Evolutionary conservation across 1,284 basidiomycete genomes (phyloP), one percentile per base, ranked within the genome.

Genomic region (Trichosporon inkin): DNA sequence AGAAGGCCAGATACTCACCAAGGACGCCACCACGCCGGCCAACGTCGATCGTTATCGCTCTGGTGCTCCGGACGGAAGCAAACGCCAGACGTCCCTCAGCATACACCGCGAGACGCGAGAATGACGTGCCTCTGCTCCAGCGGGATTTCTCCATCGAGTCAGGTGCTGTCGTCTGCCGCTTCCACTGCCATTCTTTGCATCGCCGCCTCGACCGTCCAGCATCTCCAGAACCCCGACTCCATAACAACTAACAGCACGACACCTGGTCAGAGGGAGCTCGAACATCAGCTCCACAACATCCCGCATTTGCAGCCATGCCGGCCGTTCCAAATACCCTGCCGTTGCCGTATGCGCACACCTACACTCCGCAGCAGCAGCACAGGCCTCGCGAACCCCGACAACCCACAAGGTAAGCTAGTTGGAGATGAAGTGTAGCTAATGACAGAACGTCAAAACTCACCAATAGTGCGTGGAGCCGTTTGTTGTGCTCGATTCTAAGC

Each of bases 361-460:
- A 61, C 37, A 17, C 34, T 14, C 55, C 60, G 14, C 44, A 53
- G 17, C 55, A 53, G 49, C 71, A 60, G n/a, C 55, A 53, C 44
- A 70, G 59, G n/a, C 69, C 65, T 60, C 68, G 72, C 53, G 76
- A 78, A 58, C 70, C 70, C 32, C 64, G 77, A 53, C 76, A 77
- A 63, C 75, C 76, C 19, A 77, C 74, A 67, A 62, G 77, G 77
- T 79, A 58, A 71, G 75, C 34, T 19, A n/a, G 35, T 47, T n/a
- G n/a, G n/a, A n/a, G n/a, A n/a, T 35, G n/a, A 28, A 51, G 10
- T 4, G 5, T 5, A 17, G 56, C 66, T 62, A 32, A 60, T 49
- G 2, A 3, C 65, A 79, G 78, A 67, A 80, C 91, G n/a, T 93
- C 93, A 1, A 96, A 96, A 74, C 64, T 74, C 1, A 71, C 68